Evolutionary conservation across 2,329 filamentous ascomycete species (phyloP), one percentile per base, ranked within the genome.

Genomic region (Trichoderma atroviride): DNA sequence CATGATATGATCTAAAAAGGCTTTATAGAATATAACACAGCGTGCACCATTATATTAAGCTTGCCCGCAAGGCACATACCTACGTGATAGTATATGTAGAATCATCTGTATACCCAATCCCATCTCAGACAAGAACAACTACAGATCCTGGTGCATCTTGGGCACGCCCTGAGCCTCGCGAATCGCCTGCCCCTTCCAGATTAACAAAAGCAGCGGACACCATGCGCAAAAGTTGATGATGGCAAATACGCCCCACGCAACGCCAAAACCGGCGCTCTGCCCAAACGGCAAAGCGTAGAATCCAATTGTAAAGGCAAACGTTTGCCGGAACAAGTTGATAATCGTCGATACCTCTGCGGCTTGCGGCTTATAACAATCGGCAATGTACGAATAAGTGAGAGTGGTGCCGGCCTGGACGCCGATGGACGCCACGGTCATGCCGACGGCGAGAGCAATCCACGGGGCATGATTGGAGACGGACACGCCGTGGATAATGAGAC

Each of bases 361-460:
- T 31, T 66, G 63, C n/a, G 63, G 63, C 63, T 66, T 66, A 29
- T 66, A 66, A 5, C 63, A 66, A 35, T 66, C 63, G 22, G 63
- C 43, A 35, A 66, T 66, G 37, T 66, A 66, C 53, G 63, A 66
- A 40, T 66, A 66, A 14, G 53, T 66, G 7, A 66, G 63, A n/a
- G 63, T 66, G 2, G 63, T 66, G 4, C 63, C 63, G 14, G 63
- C 63, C 53, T 66, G 63, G 9, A 66, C 63, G 1, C 63, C 63
- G n/a, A 66, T 66, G 1, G 63, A 66, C 13, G 63, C 63, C 9
- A 66, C 63, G 2, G 53, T 40, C 63, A 66, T 66, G 37, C 63
- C 63, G 5, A 66, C 47, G n/a, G 63, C 63, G 14, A 66, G 29
- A n/a, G 63, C 63, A 27, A 66, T 66, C 63, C 63, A 66, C 14